phyloP scores from a whole-genome alignment of 768 basidiomycete genomes.

The Fomitopsis pulvina region DNA sequence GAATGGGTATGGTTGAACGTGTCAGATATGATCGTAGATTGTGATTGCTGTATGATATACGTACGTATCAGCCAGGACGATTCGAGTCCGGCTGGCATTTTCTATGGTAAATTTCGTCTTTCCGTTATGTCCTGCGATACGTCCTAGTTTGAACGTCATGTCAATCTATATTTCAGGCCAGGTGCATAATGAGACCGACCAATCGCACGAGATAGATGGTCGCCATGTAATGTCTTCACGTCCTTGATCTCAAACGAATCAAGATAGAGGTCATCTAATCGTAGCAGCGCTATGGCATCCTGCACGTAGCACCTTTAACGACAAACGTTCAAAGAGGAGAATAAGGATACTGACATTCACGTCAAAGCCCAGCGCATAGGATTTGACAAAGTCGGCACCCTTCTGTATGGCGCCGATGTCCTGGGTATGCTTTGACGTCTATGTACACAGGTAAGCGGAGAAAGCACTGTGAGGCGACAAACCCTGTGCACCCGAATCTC shows the following conservation, averaged over 20 bases:
- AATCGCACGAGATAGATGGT: constrained; percentile 97
- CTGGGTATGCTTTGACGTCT: constrained; percentile 95
- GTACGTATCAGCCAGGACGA: constrained; percentile 95
- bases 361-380: constrained; percentile 91
- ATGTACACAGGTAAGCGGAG: background rate
- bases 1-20: background rate
- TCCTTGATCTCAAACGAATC: constrained; percentile 99
- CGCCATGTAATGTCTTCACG: constrained; percentile 95
- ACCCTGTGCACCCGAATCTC: constrained; percentile 75
- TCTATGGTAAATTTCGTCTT: constrained; percentile 99
- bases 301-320: constrained; percentile 22
- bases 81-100: constrained; percentile 94
- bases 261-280: constrained; percentile 94
- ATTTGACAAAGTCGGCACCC: constrained; percentile 95
- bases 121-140: constrained; percentile 97
- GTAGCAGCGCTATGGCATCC: constrained; percentile 93
- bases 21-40: background rate
- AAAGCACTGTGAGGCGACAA: background rate
- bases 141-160: constrained; percentile 49
- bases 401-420: constrained; percentile 92
- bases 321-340: background rate
- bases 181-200: constrained; percentile 38
- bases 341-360: constrained; percentile 64
- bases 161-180: background rate
- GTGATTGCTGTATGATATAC: constrained; percentile 24